Base-by-base conservation (phyloP, 768 basidiomycete species). In the Amanita thiersii region DNA sequence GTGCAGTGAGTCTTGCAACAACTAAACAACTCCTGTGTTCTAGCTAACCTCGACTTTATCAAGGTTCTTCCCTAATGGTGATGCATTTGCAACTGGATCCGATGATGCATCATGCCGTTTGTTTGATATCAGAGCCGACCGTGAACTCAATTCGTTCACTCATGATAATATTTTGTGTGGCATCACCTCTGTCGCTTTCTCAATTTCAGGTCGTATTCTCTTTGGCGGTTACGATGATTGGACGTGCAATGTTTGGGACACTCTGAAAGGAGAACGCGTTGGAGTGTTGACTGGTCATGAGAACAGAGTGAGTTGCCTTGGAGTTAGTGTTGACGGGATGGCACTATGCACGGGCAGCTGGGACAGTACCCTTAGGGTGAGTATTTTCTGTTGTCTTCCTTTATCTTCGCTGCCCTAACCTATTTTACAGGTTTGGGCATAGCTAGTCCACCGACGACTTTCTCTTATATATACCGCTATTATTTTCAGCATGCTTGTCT, bases 241-340 rank as follows among this genome's bases (percentile, higher is more conserved):
- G 88, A 98, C 96, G 51, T 93, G 91, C 71, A 99, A 99, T 58
- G 94, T 98, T 39, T 99, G 94, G 94, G 94, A 99, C 60, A 97
- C 93, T 20, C 72, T 99, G 56, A 96, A 94, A 64, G 96, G 96
- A 42, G 94, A 98, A 62, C 86, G 94, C 43, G 92, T 99, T 29
- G 94, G 94, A 44, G 96, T 99, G 39, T 65, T 99, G 47, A 90
- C 92, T 26, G 94, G 96, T 12, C 94, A 99, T 56, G 94, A 99
- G 72, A 99, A 99, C 70, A 72, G 94, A 49, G 92, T 99, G 51
- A 88, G 85, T 56, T 98, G 96, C 69, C 65, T 99, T 51, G 94
- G 94, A 41, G 96, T 98, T 50, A 89, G 85, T 50, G 78, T 81
- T 34, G 94, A 99, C 58, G 94, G 94, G 29, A 97, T 97, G 86